Percentiles rank a stretch among this genome's conserved stretches.
These are phyloP conservation scores for Kluyveromyces siamensis DNA, from an alignment of 805 yeast genomes.

Conservation along the genomic window DNA sequence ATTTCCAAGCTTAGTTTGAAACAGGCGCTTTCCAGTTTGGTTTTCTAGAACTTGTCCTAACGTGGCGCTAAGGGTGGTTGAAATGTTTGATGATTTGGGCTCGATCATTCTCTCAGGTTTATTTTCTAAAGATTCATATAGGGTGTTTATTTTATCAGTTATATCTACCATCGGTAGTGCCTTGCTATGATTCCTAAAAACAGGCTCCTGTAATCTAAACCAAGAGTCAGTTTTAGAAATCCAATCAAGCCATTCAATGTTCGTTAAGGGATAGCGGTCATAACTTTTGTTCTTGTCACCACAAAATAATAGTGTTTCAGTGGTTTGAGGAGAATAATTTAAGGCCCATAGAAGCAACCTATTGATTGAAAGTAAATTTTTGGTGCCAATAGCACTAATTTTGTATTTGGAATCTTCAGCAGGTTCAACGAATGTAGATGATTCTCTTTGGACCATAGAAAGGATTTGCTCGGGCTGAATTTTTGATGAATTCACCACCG, in stretches of 20 bases:
- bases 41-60: conserved; percentile 18
- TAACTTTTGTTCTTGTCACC: conserved; percentile 5
- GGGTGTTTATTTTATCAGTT: conserved; percentile 11
- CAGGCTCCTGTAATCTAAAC: conserved; percentile 17
- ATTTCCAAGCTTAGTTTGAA: conserved; percentile 20
- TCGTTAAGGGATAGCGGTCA: conserved; percentile 19
- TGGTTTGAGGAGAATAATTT: conserved; percentile 13
- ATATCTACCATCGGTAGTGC: neutral
- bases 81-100: conserved; percentile 1
- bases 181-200: conserved; percentile 1
- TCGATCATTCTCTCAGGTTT: neutral
- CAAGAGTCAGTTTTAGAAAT: conserved; percentile 14
- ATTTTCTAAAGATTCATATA: conserved; percentile 10
- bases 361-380: conserved; percentile 18
- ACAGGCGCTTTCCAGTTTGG: conserved; percentile 5
- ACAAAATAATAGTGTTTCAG: conserved; percentile 6
- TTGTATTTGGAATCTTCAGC: conserved; percentile 9
- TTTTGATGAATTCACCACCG: neutral
- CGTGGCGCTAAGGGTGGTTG: conserved; percentile 17
- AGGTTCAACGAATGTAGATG: conserved; percentile 15
- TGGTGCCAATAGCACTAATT: conserved; percentile 23
- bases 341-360: conserved; percentile 19
- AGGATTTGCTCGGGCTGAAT: conserved; percentile 9
- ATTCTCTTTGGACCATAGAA: conserved; percentile 15
- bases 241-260: conserved; percentile 23